phyloP scores from a whole-genome alignment of 257 asterid genomes.

The Solanum habrochaites region DNA sequence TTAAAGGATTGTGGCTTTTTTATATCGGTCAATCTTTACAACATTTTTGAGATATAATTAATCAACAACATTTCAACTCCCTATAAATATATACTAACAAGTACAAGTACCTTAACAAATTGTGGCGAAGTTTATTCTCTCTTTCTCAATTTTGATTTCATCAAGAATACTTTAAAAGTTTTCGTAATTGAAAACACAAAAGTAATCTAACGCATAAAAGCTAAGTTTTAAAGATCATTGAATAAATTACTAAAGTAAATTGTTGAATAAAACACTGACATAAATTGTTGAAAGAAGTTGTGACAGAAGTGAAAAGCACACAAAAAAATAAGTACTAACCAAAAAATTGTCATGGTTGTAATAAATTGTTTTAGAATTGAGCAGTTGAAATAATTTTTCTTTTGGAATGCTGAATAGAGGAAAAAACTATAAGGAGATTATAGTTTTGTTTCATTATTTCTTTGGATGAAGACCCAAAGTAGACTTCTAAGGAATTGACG shows the following conservation, averaged over 20 bases:
- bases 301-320: not conserved
- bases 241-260: not conserved
- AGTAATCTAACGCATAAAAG: not conserved
- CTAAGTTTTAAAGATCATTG: not conserved
- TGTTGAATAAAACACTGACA: not conserved
- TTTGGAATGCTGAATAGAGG: not conserved
- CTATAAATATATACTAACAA: too few species aligned
- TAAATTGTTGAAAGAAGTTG: not conserved
- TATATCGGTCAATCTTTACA: not conserved
- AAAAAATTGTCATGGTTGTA: not conserved
- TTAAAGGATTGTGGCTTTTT: not conserved
- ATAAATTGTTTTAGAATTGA: not conserved
- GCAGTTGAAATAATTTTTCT: too few species aligned
- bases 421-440: too few species aligned
- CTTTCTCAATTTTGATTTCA: not conserved
- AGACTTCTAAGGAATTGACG: too few species aligned
- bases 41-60: not conserved
- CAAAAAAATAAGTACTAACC: not conserved
- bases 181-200: not conserved
- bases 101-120: not conserved
- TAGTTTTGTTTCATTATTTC: not conserved
- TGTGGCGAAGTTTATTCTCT: not conserved
- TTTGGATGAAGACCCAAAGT: not conserved
- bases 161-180: not conserved
- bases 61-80: not conserved